Conservation (phyloP, 805 yeast species). For the Metschnikowia amazonensis region DNA sequence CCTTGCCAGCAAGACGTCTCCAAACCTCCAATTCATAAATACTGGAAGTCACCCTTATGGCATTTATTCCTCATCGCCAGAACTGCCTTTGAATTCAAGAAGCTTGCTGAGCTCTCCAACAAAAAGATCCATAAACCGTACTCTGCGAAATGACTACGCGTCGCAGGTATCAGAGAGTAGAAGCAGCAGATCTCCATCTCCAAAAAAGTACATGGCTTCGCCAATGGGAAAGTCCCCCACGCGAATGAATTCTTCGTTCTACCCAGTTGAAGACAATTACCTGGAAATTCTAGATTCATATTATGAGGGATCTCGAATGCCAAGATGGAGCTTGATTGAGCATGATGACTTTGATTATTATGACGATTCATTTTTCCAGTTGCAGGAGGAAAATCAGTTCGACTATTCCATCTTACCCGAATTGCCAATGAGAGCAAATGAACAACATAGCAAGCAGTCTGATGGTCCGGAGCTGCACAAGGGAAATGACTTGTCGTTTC, state of each 20-base stretch:
- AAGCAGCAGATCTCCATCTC: conserved; percentile 29
- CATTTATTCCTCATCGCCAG: conserved; percentile 16
- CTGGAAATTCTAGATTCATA: conserved; percentile 9
- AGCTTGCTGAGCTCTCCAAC: conserved; percentile 20
- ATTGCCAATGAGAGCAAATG: conserved; percentile 20
- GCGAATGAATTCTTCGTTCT: background rate
- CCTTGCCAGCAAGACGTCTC: conserved; percentile 5
- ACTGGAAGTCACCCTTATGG: background rate
- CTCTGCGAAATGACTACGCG: conserved; percentile 12
- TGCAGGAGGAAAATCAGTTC: conserved; percentile 21
- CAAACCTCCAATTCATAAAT: conserved; percentile 9
- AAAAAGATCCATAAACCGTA: conserved; percentile 4
- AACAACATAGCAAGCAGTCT: conserved; percentile 1
- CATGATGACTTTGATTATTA: conserved; percentile 14
- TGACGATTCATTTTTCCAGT: conserved; percentile 20
- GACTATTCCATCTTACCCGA: conserved; percentile 37
- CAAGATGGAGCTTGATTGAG: conserved; percentile 18
- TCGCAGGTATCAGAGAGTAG: conserved; percentile 14
- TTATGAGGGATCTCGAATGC: conserved; percentile 15
- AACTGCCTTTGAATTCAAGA: conserved; percentile 11
- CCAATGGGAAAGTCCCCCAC: conserved; percentile 10
- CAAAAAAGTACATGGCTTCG: conserved; percentile 25
- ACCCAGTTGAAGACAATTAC: conserved; percentile 11
- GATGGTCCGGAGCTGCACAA: background rate
- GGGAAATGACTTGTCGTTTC: background rate